These are phyloP conservation scores for Diaporthe sp. DNA, from an alignment of 2,329 filamentous ascomycete species.

Conservation along the genomic window DNA sequence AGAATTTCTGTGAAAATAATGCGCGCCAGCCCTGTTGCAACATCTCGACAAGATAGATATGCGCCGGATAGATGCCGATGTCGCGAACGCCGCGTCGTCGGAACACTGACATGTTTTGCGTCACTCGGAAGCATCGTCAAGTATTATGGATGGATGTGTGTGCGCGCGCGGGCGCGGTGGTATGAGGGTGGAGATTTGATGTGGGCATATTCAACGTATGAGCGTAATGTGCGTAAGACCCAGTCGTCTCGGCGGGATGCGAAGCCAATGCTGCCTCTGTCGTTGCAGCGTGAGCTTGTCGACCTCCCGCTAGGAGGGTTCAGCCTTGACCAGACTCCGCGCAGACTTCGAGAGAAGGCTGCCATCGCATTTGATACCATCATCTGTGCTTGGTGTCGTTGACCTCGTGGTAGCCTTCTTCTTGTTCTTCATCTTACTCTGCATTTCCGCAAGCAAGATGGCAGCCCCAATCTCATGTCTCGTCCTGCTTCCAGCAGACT, in stretches of 20 bases:
- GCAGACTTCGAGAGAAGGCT: constrained; percentile 17
- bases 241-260: not conserved
- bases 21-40: not conserved
- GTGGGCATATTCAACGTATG: constrained; percentile 1
- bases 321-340: constrained; percentile 11
- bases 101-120: constrained; percentile 9
- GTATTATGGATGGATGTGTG: constrained; percentile 21
- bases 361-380: not conserved
- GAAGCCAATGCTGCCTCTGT: not conserved
- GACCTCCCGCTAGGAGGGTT: not conserved
- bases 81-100: constrained; percentile 14
- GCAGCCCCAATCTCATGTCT: constrained; percentile 34
- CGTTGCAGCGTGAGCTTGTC: not conserved
- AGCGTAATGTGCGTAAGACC: constrained; percentile 6
- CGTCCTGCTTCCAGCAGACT: constrained; percentile 39
- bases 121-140: constrained; percentile 11
- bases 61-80: constrained; percentile 15
- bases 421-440: constrained; percentile 41
- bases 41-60: constrained; percentile 8
- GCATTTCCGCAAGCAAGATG: constrained; percentile 36
- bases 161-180: not conserved
- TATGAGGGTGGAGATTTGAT: not conserved
- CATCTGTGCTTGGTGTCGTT: constrained; percentile 17
- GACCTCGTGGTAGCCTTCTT: constrained; percentile 30
- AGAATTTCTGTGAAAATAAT: constrained; percentile 13